Evolutionary conservation across 2,329 filamentous ascomycete genomes (phyloP), one percentile per base, ranked within the genome.

Genomic region (Rhinocladiella mackenziei): DNA sequence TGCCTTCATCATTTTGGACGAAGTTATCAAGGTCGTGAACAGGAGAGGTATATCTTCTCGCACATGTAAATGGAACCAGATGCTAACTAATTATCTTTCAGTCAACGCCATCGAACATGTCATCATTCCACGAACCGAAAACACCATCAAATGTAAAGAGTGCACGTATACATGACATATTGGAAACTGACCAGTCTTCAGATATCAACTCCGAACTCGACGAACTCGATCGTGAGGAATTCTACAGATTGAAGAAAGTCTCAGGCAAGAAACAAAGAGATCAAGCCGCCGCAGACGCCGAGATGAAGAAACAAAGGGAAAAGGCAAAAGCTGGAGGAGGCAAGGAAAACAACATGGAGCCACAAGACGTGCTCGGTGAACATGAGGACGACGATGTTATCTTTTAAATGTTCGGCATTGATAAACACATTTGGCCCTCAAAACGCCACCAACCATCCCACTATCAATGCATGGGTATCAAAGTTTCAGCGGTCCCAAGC

Each of bases 21-120:
- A 98, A 68, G 92, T 98, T 45, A 98, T 98, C 72, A 98, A 98
- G 73, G 89, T 97, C 18, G 92, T 98, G 43, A 98, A 98, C 66
- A 81, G 92, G 62, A 84, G 92, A 86, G 84, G 84, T 86, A 67
- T 64, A 73, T 29, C 18, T 15, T n/a, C 31, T 29, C 2, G 11
- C n/a, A n/a, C n/a, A n/a, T n/a, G n/a, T n/a, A n/a, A n/a, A n/a
- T n/a, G n/a, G n/a, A n/a, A n/a, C 10, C 19, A 3, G 23, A 30
- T 14, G 13, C 28, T 31, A 26, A 36, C 62, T 65, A 57, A 65
- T 49, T 35, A 17, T 31, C 7, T 35, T 53, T 33, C 46, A 86
- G 91, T 97, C 13, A 96, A 96, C 63, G 91, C 91, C 45, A 96
- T 97, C 58, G 70, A 73, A 55, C 70, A 73, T 55, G 70, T 98